Evolutionary conservation across 1,139 yeast genomes (phyloP).

Genomic region (Yarrowia galli): DNA sequence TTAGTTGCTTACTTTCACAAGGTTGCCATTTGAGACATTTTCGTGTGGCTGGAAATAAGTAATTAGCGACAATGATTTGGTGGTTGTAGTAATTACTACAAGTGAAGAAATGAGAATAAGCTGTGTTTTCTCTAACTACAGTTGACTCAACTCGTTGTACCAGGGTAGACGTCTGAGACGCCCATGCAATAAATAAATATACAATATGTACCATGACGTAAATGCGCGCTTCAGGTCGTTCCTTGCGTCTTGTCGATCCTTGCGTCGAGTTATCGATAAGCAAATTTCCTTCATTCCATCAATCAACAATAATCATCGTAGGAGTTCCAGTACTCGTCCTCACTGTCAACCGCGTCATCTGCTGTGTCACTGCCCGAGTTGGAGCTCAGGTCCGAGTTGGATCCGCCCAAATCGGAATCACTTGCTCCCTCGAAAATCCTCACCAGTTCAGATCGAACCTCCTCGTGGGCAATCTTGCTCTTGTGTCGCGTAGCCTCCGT

Average conservation of each 20-base stretch:
- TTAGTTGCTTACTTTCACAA: constrained; percentile 7
- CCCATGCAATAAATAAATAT: constrained; percentile 26
- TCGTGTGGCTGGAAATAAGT: constrained; percentile 5
- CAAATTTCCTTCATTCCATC: no score
- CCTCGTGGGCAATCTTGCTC: constrained; percentile 23
- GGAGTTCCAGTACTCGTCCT: constrained; percentile 42
- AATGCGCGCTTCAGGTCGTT: no score
- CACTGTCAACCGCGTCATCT: constrained; percentile 37
- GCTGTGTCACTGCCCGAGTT: constrained; percentile 7
- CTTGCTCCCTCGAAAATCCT: constrained; percentile 21
- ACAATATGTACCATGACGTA: constrained; percentile 13
- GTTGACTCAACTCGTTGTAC: no score
- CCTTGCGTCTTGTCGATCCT: constrained; percentile 3
- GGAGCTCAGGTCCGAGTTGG: constrained; percentile 22
- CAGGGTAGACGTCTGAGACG: not conserved
- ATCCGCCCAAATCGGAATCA: constrained; percentile 13
- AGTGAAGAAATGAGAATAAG: no score
- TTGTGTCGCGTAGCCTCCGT: constrained; percentile 14
- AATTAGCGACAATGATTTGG: not conserved
- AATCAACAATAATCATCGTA: constrained; percentile 39
- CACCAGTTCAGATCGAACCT: constrained; percentile 15
- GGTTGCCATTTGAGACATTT: constrained; percentile 24
- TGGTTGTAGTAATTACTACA: no score
- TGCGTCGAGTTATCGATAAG: constrained; percentile 13
- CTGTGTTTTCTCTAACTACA: no score